Evolutionary conservation across 306 rosid species (phyloP), one percentile per base, ranked within the genome.

Genomic region (Hylodesmum podocarpum): DNA sequence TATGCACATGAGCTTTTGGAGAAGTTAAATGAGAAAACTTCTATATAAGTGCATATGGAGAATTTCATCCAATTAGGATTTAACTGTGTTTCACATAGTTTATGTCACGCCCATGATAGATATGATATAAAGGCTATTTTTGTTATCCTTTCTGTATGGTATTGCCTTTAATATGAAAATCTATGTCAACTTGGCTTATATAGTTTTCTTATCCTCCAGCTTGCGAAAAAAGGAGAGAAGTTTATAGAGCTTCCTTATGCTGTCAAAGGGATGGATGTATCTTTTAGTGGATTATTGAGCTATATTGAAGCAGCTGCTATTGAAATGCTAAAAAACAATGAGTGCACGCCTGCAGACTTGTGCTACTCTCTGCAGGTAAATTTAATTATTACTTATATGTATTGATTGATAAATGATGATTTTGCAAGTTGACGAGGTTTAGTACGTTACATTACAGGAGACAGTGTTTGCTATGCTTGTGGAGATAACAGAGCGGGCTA

Each of bases 221-320:
- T 94, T 81, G 96, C 97, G 0, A 94, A 91, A 87, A 90, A 91
- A 78, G 98, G 97, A 18, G 87, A 87, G 75, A 81, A 85, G 43
- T 94, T 91, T 73, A 88, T 90, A 58, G 98, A 94, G 73, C 77
- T 91, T 80, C 98, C 98, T 25, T 91, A 94, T 76, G 93, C 64
- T 43, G 98, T 94, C 51, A 94, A 94, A 84, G 98, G 98, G 72
- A 91, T 94, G 97, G 98, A 91, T 61, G 96, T 94, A 31, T 94
- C 98, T 53, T 94, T 91, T 70, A 91, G 96, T 79, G 97, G 98
- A 65, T 86, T 94, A 62, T 67, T 91, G 78, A 94, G 97, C 86
- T 91, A 78, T 55, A 91, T 91, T 33, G 98, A 94, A 84, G 91
- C 98, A 67, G 89, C 94, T 80, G 96, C 97, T 63, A 83, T 33